Evolutionary conservation across 352 stramenopile species (phyloP).

Genomic region (Aphanomyces invadans): DNA sequence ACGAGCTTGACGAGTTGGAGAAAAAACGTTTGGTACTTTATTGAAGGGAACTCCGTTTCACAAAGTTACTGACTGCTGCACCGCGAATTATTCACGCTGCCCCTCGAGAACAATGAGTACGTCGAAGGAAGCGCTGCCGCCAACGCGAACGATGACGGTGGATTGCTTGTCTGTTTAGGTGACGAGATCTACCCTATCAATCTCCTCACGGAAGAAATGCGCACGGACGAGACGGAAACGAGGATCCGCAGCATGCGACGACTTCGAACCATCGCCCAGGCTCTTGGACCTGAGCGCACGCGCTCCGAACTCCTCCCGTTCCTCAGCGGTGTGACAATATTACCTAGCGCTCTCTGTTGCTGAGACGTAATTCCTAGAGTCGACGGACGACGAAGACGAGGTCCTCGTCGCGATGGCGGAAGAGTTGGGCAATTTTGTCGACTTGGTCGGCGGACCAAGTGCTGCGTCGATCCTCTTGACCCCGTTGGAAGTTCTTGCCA

Average conservation of each 20-base stretch:
- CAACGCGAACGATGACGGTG: neutral
- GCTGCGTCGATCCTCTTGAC: constrained; percentile 69
- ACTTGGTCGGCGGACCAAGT: constrained; percentile 68
- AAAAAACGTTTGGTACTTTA: no score
- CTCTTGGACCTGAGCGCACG: constrained; percentile 78
- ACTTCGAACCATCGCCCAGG: constrained; percentile 86
- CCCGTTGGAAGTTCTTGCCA: constrained; percentile 86
- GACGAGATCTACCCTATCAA: constrained; percentile 83
- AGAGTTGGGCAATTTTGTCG: constrained; percentile 86
- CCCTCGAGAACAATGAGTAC: constrained; percentile 16
- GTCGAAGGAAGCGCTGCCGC: neutral
- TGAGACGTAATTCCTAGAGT: constrained; percentile 34
- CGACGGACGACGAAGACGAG: constrained; percentile 91
- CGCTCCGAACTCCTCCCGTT: constrained; percentile 84
- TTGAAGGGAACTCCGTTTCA: constrained; percentile 1
- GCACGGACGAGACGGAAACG: constrained; percentile 86
- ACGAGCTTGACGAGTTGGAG: no score
- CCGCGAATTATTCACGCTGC: constrained; percentile 5
- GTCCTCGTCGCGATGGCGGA: constrained; percentile 87
- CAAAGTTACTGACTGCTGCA: constrained; percentile 23
- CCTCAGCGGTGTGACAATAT: constrained; percentile 43
- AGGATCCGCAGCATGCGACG: constrained; percentile 92
- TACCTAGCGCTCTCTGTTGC: neutral
- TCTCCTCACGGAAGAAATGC: constrained; percentile 88
- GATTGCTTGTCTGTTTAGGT: constrained; percentile 1